phyloP scores from a whole-genome alignment of 495 filamentous ascomycete genomes.

The Penicillium bialowiezense region DNA sequence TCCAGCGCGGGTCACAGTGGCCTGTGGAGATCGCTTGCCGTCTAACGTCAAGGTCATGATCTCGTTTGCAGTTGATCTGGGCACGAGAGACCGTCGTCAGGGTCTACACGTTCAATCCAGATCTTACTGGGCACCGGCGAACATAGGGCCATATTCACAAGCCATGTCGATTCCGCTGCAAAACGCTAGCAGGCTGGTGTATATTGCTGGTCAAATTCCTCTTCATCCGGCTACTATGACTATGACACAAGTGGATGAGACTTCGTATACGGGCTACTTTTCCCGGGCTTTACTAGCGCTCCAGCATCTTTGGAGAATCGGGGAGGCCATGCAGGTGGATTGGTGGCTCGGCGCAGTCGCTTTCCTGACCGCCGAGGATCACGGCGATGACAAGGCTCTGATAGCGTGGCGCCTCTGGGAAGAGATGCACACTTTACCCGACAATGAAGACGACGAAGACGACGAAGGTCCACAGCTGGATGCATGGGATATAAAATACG shows the following conservation, averaged over 20 bases:
- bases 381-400: slow-evolving; percentile 32
- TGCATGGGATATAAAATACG: slow-evolving; percentile 68
- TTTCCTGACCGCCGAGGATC: slow-evolving; percentile 52
- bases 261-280: slow-evolving; percentile 33
- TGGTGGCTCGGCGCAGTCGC: slow-evolving; percentile 74
- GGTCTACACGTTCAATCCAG: slow-evolving; percentile 88
- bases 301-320: slow-evolving; percentile 90
- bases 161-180: slow-evolving; percentile 62
- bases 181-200: slow-evolving; percentile 38
- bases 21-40: slow-evolving; percentile 65
- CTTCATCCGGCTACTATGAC: slow-evolving; percentile 80
- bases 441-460: slow-evolving; percentile 35
- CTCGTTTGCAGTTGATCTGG: slow-evolving; percentile 46
- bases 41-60: slow-evolving; percentile 57
- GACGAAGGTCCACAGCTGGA: slow-evolving; percentile 54
- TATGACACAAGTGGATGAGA: slow-evolving; percentile 17
- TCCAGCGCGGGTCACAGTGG: slow-evolving; percentile 78
- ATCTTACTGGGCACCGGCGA: slow-evolving; percentile 97
- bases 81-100: slow-evolving; percentile 32
- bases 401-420: slow-evolving; percentile 52
- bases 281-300: slow-evolving; percentile 62
- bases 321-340: slow-evolving; percentile 62
- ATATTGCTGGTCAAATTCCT: slow-evolving; percentile 88
- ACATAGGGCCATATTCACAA: slow-evolving; percentile 97
- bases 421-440: slow-evolving; percentile 36